phyloP scores from a whole-genome alignment of 1,139 yeast genomes.

The Saccharomyces hybrid region DNA sequence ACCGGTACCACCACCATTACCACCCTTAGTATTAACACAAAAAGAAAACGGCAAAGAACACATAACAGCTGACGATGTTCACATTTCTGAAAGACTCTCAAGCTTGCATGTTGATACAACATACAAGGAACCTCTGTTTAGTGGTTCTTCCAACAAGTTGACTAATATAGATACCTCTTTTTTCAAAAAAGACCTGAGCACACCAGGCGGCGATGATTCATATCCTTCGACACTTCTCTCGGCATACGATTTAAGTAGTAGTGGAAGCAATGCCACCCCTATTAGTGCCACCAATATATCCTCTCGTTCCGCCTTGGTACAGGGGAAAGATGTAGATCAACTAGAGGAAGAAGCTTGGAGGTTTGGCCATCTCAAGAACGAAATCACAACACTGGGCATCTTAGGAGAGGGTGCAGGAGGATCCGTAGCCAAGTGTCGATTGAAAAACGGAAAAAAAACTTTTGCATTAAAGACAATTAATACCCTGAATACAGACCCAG shows the following conservation, averaged over 20 bases:
- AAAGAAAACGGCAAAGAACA: not conserved
- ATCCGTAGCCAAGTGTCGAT: constrained; percentile 68
- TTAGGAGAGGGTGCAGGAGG: constrained; percentile 97
- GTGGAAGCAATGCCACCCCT: constrained; percentile 7
- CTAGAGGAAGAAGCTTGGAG: constrained; percentile 79
- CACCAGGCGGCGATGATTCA: constrained; percentile 12
- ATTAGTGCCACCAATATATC: not conserved
- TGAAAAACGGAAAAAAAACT: constrained; percentile 46
- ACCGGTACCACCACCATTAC: constrained; percentile 28
- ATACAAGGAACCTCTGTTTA: not conserved
- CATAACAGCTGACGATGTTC: constrained; percentile 3
- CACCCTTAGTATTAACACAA: constrained; percentile 11
- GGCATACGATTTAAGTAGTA: constrained; percentile 15
- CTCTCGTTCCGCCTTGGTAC: not conserved
- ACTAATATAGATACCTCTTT: not conserved
- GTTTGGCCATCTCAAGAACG: constrained; percentile 47
- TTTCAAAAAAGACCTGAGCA: not conserved
- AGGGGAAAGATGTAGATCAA: constrained; percentile 40
- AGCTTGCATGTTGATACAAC: not conserved
- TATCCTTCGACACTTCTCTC: constrained; percentile 20
- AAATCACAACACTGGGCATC: constrained; percentile 54
- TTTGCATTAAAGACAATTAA: constrained; percentile 76
- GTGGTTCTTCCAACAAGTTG: not conserved
- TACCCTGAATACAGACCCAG: constrained; percentile 71
- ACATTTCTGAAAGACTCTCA: not conserved